Percentiles rank a stretch among this genome's conserved stretches.
Evolutionary conservation across 1,139 yeast species (phyloP).

Genomic region (Nakaseomyces glabratus): DNA sequence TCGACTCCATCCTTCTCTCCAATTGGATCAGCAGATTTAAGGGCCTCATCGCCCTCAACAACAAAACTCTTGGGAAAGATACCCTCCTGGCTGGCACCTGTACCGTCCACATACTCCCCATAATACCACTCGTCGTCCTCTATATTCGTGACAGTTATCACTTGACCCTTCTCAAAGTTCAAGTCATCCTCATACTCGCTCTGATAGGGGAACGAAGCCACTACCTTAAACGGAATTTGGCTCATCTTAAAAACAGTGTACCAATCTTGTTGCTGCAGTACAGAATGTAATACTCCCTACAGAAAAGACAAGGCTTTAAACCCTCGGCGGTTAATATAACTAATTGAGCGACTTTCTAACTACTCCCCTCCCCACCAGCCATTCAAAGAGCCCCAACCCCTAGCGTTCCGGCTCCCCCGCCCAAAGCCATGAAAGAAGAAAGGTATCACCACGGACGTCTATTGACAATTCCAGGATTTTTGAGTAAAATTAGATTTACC

Average conservation of each 20-base stretch:
- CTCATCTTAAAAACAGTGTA: no score
- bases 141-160: constrained; percentile 61
- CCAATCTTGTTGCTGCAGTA: no score
- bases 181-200: constrained; percentile 84
- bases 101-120: constrained; percentile 48
- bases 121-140: constrained; percentile 90
- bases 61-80: constrained; percentile 89
- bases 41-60: constrained; percentile 25
- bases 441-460: no score
- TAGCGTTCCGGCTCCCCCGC: no score
- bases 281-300: not conserved
- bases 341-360: no score
- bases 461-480: no score
- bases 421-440: no score
- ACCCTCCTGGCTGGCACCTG: constrained; percentile 44
- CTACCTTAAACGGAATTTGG: constrained; percentile 55
- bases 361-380: no score
- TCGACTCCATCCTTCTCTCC: not conserved
- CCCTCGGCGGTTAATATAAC: no score
- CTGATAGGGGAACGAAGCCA: constrained; percentile 60
- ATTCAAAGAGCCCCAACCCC: no score
- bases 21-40: constrained; percentile 4
- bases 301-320: no score
- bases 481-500: no score
- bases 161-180: constrained; percentile 55